Evolutionary conservation across 495 filamentous ascomycete genomes (phyloP), one percentile per base, ranked within the genome.

Genomic region (Venustampulla echinocandica): DNA sequence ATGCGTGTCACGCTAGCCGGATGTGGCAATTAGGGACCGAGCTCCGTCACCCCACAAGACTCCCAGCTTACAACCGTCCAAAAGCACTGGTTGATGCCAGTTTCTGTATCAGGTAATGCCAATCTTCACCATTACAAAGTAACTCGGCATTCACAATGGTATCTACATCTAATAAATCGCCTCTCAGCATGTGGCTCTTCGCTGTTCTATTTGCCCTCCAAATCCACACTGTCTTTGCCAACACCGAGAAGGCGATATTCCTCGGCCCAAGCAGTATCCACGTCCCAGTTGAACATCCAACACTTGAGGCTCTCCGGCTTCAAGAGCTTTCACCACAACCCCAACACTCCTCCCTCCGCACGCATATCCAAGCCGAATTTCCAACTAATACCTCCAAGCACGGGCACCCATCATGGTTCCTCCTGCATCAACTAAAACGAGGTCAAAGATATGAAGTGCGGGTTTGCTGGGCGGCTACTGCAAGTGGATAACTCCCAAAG

Each of bases 171-270:
- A n/a, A n/a, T n/a, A n/a, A n/a, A n/a, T n/a, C n/a, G n/a, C n/a
- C n/a, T n/a, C n/a, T 50, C 40, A 22, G 41, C 13, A 15, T 40
- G 15, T 40, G 10, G 37, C 9, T 9, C 4, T 27, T 42, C 25
- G 27, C 58, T 34, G 2, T 24, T 10, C 18, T 52, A 1, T 2
- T 46, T 24, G 18, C 51, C 18, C 25, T 42, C 20, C 47, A 48
- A 11, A 10, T 44, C 35, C 17, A 14, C 10, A 7, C 14, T 21
- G 43, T 55, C 67, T 47, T 58, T 50, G 86, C 77, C 59, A 96
- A 98, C 61, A 81, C 84, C 50, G 92, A 98, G 63, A 98, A 98
- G 63, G 73, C 74, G 55, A 87, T 98, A 56, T 97, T 98, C 68
- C 62, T 83, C 33, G 88, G 72, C 18, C 92, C 92, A 17, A 52